Conservation (phyloP, 345 rosid species). For the Streptanthus diversifolius region DNA sequence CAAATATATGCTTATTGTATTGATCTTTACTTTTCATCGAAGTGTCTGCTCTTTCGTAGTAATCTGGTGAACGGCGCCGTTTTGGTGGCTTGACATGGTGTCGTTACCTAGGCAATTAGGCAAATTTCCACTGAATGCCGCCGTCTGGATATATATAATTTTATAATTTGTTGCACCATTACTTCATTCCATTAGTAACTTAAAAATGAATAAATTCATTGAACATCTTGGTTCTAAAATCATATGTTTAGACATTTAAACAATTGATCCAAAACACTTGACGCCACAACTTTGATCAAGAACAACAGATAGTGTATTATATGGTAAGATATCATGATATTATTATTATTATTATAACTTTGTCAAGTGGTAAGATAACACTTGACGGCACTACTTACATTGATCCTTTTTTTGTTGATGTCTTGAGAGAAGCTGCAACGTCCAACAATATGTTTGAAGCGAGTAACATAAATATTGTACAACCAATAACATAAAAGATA, state of each 20-base stretch:
- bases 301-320: neutral
- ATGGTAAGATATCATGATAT: too few species aligned
- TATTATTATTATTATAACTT: too few species aligned
- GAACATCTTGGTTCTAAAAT: neutral
- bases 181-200: neutral
- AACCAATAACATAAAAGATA: neutral
- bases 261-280: neutral
- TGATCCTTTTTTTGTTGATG: too few species aligned
- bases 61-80: slow-evolving; percentile 23
- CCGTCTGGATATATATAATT: neutral
- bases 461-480: neutral
- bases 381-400: too few species aligned
- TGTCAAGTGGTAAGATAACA: too few species aligned
- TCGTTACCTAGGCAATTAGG: slow-evolving; percentile 14
- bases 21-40: neutral
- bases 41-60: neutral
- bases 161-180: neutral
- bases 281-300: neutral
- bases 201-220: neutral
- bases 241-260: neutral
- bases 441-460: neutral
- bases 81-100: slow-evolving; percentile 11
- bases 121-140: slow-evolving; percentile 17
- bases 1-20: neutral
- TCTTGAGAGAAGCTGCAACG: too few species aligned